Evolutionary conservation across 1,284 basidiomycete genomes (phyloP).

Genomic region (Apiotrichum mycotoxinovorans): DNA sequence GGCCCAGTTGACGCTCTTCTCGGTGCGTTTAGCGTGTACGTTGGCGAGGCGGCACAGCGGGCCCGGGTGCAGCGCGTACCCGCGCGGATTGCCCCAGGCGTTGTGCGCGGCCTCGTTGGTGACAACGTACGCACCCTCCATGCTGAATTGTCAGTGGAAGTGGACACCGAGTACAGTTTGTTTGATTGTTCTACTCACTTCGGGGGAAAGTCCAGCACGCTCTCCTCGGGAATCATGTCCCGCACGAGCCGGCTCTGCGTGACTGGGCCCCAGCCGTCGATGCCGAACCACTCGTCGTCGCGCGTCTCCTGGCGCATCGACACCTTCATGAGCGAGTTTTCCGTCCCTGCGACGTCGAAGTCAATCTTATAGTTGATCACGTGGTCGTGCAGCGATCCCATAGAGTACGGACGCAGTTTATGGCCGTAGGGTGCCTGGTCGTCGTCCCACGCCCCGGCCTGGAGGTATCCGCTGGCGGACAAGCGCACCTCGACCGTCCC

Average conservation of each 20-base stretch:
- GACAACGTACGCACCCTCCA: constrained; percentile 31
- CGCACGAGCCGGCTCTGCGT: constrained; percentile 25
- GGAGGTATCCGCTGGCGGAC: constrained; percentile 65
- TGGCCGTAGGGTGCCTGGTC: constrained; percentile 57
- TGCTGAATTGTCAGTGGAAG: constrained; percentile 14
- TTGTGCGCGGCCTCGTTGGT: constrained; percentile 41
- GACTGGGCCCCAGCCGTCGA: constrained; percentile 58
- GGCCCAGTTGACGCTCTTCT: constrained; percentile 64
- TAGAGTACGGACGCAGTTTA: constrained; percentile 50
- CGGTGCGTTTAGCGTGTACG: constrained; percentile 57
- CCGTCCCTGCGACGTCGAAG: constrained; percentile 59
- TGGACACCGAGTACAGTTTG: no score
- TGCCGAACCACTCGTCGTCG: constrained; percentile 56
- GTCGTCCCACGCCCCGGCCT: constrained; percentile 59
- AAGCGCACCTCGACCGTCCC: constrained; percentile 64
- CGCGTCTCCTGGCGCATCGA: constrained; percentile 52
- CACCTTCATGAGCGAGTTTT: constrained; percentile 58
- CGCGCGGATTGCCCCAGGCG: constrained; percentile 58
- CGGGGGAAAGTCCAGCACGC: constrained; percentile 13
- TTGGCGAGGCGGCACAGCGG: constrained; percentile 25
- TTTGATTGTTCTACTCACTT: no score
- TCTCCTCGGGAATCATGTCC: constrained; percentile 13
- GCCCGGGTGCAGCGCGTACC: constrained; percentile 38
- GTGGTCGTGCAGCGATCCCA: constrained; percentile 59
- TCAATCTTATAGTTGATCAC: constrained; percentile 62